These are phyloP conservation scores for Gentiana macrophylla DNA, from an alignment of 257 asterid genomes.

Conservation along the genomic window DNA sequence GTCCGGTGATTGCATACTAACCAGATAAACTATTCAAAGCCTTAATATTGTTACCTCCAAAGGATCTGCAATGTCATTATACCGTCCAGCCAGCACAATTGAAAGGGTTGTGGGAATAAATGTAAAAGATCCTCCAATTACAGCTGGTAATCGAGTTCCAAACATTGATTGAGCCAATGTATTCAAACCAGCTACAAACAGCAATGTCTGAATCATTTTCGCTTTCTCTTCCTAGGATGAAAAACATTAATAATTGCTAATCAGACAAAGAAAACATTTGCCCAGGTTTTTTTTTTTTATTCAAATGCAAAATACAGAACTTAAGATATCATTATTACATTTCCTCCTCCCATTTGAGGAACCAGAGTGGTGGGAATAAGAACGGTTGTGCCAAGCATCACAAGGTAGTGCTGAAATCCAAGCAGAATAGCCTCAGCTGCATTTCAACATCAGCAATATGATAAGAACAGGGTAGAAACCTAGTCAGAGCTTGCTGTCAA, in stretches of 20 bases:
- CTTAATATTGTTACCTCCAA: constrained; percentile 32
- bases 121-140: constrained; percentile 78
- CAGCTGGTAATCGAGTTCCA: constrained; percentile 85
- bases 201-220: constrained; percentile 74
- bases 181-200: constrained; percentile 88
- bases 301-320: neutral
- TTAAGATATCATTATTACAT: constrained; percentile 25
- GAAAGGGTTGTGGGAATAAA: constrained; percentile 81
- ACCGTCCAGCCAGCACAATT: constrained; percentile 69
- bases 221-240: constrained; percentile 68
- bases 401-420: constrained; percentile 93
- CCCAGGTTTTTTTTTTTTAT: neutral
- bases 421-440: constrained; percentile 96
- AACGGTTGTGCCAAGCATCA: constrained; percentile 96
- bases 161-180: constrained; percentile 63
- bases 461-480: too few species aligned
- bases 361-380: constrained; percentile 67
- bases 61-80: constrained; percentile 44
- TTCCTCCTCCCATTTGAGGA: constrained; percentile 94
- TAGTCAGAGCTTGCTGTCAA: too few species aligned
- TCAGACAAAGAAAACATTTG: constrained; percentile 1
- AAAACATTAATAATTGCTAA: constrained; percentile 1
- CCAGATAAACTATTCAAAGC: neutral
- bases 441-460: constrained; percentile 6
- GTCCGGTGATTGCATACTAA: too few species aligned